A percentile compares a stretch with the other conserved stretches of the same genome.
These are phyloP conservation scores for Coprinellus aureogranulatus DNA, from an alignment of 768 basidiomycete genomes.

Conservation along the genomic window DNA sequence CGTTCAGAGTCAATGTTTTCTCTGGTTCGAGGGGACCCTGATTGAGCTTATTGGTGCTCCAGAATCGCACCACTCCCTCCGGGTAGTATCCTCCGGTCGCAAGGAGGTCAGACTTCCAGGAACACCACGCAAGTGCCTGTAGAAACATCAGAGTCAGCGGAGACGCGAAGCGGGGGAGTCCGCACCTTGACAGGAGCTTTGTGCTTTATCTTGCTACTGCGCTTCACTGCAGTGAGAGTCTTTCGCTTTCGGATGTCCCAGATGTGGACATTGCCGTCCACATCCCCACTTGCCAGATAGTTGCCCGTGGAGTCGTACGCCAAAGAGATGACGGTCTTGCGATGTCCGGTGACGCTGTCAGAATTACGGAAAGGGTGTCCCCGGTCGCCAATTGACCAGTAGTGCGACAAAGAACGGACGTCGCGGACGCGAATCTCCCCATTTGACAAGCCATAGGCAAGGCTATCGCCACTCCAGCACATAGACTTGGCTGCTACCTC, in stretches of 20 bases:
- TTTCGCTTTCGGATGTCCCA: slow-evolving; percentile 67
- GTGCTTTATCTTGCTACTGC: slow-evolving; percentile 63
- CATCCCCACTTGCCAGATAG: slow-evolving; percentile 80
- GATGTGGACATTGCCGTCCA: slow-evolving; percentile 81
- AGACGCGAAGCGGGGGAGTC: slow-evolving; percentile 4
- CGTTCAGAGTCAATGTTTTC: slow-evolving; percentile 74
- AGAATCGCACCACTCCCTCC: slow-evolving; percentile 45
- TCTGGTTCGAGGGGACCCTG: slow-evolving; percentile 33
- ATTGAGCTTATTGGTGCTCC: slow-evolving; percentile 37
- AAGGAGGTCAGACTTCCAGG: slow-evolving; percentile 77
- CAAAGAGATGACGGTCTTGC: slow-evolving; percentile 56
- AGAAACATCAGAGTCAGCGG: slow-evolving; percentile 5
- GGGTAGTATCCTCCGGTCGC: slow-evolving; percentile 63
- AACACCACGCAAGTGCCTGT: slow-evolving; percentile 83
- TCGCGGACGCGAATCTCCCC: slow-evolving; percentile 68
- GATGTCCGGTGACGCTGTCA: slow-evolving; percentile 36
- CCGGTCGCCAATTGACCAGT: slow-evolving; percentile 32
- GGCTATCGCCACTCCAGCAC: slow-evolving; percentile 62
- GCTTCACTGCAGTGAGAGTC: slow-evolving; percentile 55
- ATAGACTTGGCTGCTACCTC: slow-evolving; percentile 15
- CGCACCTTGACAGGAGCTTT: slow-evolving; percentile 57
- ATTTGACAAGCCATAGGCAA: slow-evolving; percentile 62
- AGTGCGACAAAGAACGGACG: slow-evolving; percentile 38
- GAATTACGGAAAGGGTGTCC: too few relatives aligned
- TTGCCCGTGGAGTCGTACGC: slow-evolving; percentile 75